phyloP scores from a whole-genome alignment of 768 basidiomycete genomes.

The Collybia nuda region DNA sequence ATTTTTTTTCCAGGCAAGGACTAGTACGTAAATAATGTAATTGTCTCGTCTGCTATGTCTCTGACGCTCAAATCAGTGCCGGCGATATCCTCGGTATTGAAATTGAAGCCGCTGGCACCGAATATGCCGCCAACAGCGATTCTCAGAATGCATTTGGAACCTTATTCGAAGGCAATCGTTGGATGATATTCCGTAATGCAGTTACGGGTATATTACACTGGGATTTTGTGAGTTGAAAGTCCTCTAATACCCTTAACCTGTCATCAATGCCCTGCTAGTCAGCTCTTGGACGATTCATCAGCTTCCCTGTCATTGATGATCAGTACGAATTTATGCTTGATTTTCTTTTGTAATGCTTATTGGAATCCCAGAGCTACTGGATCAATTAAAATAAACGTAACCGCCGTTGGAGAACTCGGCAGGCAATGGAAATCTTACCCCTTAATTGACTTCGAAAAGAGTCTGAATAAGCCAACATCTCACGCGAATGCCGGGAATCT shows the following conservation, averaged over 20 bases:
- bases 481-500: conserved; percentile 21
- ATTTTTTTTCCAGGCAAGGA: conserved; percentile 35
- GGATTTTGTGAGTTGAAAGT: conserved; percentile 59
- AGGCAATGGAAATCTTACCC: conserved; percentile 34
- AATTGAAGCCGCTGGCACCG: conserved; percentile 3
- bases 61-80: conserved; percentile 1
- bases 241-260: neutral
- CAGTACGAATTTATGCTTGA: neutral
- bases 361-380: conserved; percentile 32
- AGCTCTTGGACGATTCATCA: conserved; percentile 65
- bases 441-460: conserved; percentile 23
- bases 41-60: neutral
- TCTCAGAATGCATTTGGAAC: neutral
- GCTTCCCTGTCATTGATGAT: conserved; percentile 32
- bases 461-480: conserved; percentile 16
- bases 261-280: conserved; percentile 1
- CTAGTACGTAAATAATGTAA: conserved; percentile 28
- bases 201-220: conserved; percentile 61
- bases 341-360: neutral
- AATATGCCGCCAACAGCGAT: neutral
- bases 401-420: conserved; percentile 36
- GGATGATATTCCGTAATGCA: conserved; percentile 70
- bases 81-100: conserved; percentile 3
- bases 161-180: conserved; percentile 56
- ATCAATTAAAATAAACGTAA: conserved; percentile 42